Evolutionary conservation across 306 rosid species (phyloP), one percentile per base, ranked within the genome.

Genomic region (Medicago ruthenica): DNA sequence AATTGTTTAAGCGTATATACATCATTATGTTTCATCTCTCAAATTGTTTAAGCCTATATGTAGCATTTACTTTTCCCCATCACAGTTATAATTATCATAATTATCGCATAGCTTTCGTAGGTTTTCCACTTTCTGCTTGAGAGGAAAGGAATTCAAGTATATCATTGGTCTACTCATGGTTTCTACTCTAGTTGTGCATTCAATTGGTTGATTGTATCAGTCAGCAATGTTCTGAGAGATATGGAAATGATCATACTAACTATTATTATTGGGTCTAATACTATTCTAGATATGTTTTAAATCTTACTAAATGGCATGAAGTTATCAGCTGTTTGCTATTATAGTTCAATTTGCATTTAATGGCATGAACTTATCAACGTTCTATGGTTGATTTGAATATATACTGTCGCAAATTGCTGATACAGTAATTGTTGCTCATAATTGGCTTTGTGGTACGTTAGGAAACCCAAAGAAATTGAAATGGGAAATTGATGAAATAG

Each of bases 21-120:
- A 67, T 72, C 40, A 42, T 47, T 69, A 48, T 74, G 66, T 55
- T 31, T 61, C 41, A 18, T n/a, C 20, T 44, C 57, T 68, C 27
- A 48, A 17, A 4, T 27, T n/a, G n/a, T n/a, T n/a, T n/a, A 9
- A 42, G 57, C 42, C 42, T 76, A 24, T 67, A 17, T 42, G 42
- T 20, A 21, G 11, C 51, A 45, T 41, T 12, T 18, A 21, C 45
- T 17, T 70, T 34, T n/a, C 59, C 10, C 40, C 47, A 15, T 17
- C 5, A 31, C 17, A 44, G 13, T 0, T 58, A 21, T 31, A 7
- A 18, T 16, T 7, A 17, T 18, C 5, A 14, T 41, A 7, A 14
- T 17, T 8, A 17, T 18, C 5, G 10, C 36, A 2, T 51, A 51
- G 78, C 42, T 54, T 67, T 34, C 16, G 22, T 61, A 21, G 0